These are phyloP conservation scores for Malassezia furfur DNA, from an alignment of 1,284 basidiomycete genomes.

Conservation along the genomic window DNA sequence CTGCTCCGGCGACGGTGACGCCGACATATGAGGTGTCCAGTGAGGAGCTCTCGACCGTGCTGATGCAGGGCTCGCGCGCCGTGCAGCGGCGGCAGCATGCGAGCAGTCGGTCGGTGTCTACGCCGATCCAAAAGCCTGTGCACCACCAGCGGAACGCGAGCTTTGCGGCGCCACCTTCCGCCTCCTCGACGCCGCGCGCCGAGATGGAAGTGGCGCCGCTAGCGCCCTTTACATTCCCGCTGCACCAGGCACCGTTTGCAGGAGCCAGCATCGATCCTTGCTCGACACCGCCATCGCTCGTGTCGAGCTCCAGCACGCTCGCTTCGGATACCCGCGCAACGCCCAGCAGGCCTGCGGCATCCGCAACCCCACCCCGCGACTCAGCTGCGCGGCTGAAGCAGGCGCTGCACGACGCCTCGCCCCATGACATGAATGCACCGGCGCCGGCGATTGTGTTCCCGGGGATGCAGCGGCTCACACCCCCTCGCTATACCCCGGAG, in stretches of 20 bases:
- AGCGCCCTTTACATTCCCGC: neutral
- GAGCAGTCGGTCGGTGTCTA: neutral
- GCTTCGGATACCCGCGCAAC: neutral
- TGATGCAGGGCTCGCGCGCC: slow-evolving; percentile 4
- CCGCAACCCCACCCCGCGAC: no score
- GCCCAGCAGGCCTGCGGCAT: neutral
- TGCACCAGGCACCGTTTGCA: neutral
- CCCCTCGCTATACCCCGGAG: neutral
- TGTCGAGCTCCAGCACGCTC: neutral
- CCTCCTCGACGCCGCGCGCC: neutral
- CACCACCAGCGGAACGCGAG: neutral
- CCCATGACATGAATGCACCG: neutral
- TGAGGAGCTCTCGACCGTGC: slow-evolving; percentile 7
- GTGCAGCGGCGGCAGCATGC: slow-evolving; percentile 10
- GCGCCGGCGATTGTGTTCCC: neutral
- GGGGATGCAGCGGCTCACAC: neutral
- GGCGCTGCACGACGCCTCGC: neutral
- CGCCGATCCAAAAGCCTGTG: neutral
- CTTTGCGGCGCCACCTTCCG: neutral
- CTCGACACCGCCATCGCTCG: neutral
- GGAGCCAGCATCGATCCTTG: neutral
- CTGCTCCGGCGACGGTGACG: neutral
- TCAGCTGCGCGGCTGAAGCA: neutral
- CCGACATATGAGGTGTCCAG: neutral
- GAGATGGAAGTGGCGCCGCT: neutral